Evolutionary conservation across 306 rosid genomes (phyloP).

Genomic region (Quercus variabilis): DNA sequence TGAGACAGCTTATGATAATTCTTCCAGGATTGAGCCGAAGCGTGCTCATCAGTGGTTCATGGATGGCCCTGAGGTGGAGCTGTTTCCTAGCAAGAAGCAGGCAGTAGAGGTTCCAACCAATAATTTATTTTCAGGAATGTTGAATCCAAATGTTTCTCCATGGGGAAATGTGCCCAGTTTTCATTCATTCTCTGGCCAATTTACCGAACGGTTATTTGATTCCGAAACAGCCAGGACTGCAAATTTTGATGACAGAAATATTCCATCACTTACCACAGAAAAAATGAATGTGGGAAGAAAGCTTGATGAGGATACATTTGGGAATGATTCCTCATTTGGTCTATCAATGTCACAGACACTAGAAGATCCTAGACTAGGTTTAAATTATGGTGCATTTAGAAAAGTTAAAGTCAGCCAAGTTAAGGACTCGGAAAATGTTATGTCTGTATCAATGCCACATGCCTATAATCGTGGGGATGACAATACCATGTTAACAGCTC

Average conservation of each 20-base stretch:
- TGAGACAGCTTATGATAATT: slow-evolving; percentile 43
- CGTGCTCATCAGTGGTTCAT: slow-evolving; percentile 67
- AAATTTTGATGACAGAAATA: slow-evolving; percentile 42
- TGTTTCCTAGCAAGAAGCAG: slow-evolving; percentile 68
- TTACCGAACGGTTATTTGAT: slow-evolving; percentile 45
- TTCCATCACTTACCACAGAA: slow-evolving; percentile 24
- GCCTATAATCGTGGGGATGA: slow-evolving; percentile 39
- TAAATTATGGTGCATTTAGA: slow-evolving; percentile 57
- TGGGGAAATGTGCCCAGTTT: slow-evolving; percentile 60
- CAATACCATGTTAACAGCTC: slow-evolving; percentile 22
- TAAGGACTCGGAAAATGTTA: slow-evolving; percentile 58
- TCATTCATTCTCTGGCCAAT: slow-evolving; percentile 52
- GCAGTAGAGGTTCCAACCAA: slow-evolving; percentile 47
- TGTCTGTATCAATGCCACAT: slow-evolving; percentile 34
- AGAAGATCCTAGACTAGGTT: slow-evolving; percentile 46
- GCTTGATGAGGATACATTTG: slow-evolving; percentile 44
- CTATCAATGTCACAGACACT: slow-evolving; percentile 50
- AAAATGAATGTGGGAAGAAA: slow-evolving; percentile 44
- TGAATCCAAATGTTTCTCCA: slow-evolving; percentile 35
- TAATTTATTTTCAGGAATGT: slow-evolving; percentile 46
- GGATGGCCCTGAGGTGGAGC: slow-evolving; percentile 63
- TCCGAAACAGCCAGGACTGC: slow-evolving; percentile 30
- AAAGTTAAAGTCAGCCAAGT: slow-evolving; percentile 70
- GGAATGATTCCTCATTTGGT: slow-evolving; percentile 45
- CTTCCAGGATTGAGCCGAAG: slow-evolving; percentile 62